Base-by-base conservation (phyloP, 2,329 filamentous ascomycete genomes). In the Paramyrothecium roridum region DNA sequence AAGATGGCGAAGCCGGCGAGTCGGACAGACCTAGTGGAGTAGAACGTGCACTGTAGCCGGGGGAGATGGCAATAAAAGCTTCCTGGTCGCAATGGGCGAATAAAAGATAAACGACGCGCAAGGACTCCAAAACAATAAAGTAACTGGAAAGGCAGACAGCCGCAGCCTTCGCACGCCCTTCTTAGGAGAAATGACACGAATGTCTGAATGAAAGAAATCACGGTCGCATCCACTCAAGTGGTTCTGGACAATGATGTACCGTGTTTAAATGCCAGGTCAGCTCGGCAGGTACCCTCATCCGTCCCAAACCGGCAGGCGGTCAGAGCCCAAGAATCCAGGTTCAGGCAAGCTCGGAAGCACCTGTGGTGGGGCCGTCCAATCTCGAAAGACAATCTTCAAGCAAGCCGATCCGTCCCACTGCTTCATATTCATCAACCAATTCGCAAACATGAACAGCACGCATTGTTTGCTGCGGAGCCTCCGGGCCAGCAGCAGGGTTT, bases 381-480 rank as follows among this genome's bases (percentile, higher is more conserved):
- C 56, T 2, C 20, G 54, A 48, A 47, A 47, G 20, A 52, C 56
- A 20, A 34, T 34, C 12, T 50, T 40, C 37, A 40, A 50, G 3
- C 30, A 47, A 20, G 20, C 40, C 3, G 22, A n/a, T 56, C 59
- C 60, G 11, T 60, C 56, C 13, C 53, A 54, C 4, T 34, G n/a
- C 52, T 60, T n/a, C 12, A 60, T 56, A 48, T 21, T 23, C 20
- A 10, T 47, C 46, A 20, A 48, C 19, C 16, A 16, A 20, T 23
- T 7, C 19, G 34, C 48, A 54, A 59, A 46, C 26, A 70, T 71
- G 69, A 70, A 69, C 51, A 60, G 61, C 53, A 45, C 69, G 26
- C 59, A 56, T 12, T 57, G 54, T 49, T 49, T 67, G n/a, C 55
- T 67, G 48, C 64, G 67, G 46, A 57, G 61, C 52, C 58, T 72